Evolutionary conservation across 371 early-diverging fungal species (phyloP).

Genomic region (Lichtheimia hyalospora): DNA sequence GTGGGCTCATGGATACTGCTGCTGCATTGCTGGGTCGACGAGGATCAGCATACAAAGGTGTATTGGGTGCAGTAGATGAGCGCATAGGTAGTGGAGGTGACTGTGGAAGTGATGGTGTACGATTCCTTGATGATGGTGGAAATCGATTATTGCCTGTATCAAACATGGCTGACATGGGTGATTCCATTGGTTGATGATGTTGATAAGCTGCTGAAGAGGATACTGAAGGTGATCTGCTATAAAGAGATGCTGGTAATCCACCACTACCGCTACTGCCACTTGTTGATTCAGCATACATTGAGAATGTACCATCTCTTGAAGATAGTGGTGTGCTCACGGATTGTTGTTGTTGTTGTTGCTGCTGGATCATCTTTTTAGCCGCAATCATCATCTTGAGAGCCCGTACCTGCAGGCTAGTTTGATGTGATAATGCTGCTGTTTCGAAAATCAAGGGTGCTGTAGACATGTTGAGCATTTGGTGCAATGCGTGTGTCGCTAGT

Average conservation of each 20-base stretch:
- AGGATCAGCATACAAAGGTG: too few species aligned
- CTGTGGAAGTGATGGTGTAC: conserved; percentile 4
- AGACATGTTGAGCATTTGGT: conserved; percentile 53
- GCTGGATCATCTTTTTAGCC: conserved; percentile 40
- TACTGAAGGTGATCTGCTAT: not conserved
- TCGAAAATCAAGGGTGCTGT: conserved; percentile 60
- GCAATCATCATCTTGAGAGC: conserved; percentile 52
- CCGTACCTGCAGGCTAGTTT: conserved; percentile 52
- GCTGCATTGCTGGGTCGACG: not conserved
- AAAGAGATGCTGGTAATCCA: not conserved
- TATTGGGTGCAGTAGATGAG: too few species aligned
- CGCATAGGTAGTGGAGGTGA: not conserved
- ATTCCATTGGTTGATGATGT: not conserved
- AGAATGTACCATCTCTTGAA: conserved; percentile 22
- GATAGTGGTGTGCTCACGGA: conserved; percentile 10
- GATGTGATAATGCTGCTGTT: conserved; percentile 48
- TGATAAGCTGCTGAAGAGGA: not conserved
- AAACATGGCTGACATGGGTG: conserved; percentile 6
- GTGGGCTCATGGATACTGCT: conserved; percentile 4
- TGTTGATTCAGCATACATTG: conserved; percentile 21
- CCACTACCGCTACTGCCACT: conserved; percentile 6
- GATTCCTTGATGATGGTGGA: not conserved
- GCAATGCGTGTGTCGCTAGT: conserved; percentile 49
- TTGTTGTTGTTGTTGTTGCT: conserved; percentile 30
- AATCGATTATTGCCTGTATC: not conserved